Evolutionary conservation across 164 flowering plant genomes (phyloP).

Genomic region (Dillenia suffruticosa): DNA sequence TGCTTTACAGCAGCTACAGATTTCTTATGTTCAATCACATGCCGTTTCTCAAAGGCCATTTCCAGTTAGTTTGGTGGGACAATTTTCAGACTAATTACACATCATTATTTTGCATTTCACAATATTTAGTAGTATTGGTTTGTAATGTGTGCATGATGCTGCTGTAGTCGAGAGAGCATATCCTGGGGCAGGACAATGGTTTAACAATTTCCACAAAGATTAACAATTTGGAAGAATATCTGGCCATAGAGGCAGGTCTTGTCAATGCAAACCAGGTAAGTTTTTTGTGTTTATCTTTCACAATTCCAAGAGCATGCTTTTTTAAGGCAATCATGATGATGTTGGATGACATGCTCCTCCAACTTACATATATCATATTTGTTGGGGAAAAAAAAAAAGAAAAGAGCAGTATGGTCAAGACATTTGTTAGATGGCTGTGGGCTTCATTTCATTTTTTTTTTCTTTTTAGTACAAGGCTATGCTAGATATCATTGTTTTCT

Average conservation of each 20-base stretch:
- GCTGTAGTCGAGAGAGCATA: slow-evolving; percentile 54
- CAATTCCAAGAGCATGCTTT: neutral
- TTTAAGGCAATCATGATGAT: too few species aligned
- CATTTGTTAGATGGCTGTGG: too few species aligned
- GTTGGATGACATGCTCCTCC: too few species aligned
- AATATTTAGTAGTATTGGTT: neutral
- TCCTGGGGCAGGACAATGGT: slow-evolving; percentile 43
- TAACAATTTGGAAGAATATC: slow-evolving; percentile 36
- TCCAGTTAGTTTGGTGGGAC: slow-evolving; percentile 59
- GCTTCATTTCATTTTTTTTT: too few species aligned
- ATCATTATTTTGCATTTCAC: neutral
- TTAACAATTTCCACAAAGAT: slow-evolving; percentile 51
- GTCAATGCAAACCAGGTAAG: slow-evolving; percentile 87
- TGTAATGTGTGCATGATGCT: neutral
- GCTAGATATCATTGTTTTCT: too few species aligned
- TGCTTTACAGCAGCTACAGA: too few species aligned
- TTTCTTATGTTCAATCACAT: slow-evolving; percentile 29
- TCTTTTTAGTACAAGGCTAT: too few species aligned
- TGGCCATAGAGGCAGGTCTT: slow-evolving; percentile 53
- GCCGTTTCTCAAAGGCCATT: slow-evolving; percentile 86
- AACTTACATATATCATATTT: too few species aligned
- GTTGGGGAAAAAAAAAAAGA: too few species aligned
- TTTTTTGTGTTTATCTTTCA: neutral
- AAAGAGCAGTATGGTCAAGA: too few species aligned
- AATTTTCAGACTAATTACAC: neutral